Evolutionary conservation across 2,329 filamentous ascomycete species (phyloP).

Genomic region (Zelopaecilomyces penicillatus): DNA sequence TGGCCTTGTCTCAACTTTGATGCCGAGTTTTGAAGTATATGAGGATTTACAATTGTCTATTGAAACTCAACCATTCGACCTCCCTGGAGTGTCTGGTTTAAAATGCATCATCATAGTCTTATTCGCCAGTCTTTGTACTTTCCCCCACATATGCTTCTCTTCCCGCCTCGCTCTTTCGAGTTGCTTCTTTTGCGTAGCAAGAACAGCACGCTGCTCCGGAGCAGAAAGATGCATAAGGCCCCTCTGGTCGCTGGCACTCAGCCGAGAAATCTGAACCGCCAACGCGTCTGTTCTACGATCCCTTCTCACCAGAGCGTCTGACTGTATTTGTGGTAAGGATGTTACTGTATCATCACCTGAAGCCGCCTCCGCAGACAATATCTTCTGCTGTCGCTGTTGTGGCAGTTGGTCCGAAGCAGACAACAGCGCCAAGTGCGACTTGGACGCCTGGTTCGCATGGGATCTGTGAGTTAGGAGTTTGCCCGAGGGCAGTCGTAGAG

Average conservation of each 20-base stretch:
- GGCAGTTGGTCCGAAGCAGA: no score
- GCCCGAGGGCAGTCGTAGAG: conserved; percentile 26
- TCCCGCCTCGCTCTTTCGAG: conserved; percentile 7
- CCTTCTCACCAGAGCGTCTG: no score
- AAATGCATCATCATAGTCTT: conserved; percentile 11
- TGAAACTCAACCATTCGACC: neutral
- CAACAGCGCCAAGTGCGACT: no score
- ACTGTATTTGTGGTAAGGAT: no score
- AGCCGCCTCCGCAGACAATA: no score
- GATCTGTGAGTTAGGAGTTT: conserved; percentile 21
- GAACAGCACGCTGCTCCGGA: conserved; percentile 9
- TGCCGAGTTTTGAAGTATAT: no score
- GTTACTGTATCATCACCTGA: no score
- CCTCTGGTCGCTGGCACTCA: conserved; percentile 7
- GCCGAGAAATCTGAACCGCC: conserved; percentile 5
- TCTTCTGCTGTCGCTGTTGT: no score
- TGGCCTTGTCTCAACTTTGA: neutral
- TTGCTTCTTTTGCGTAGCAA: conserved; percentile 5
- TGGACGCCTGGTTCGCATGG: neutral
- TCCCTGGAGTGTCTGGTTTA: neutral
- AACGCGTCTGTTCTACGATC: neutral
- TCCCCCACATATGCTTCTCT: conserved; percentile 5
- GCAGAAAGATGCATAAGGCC: conserved; percentile 8
- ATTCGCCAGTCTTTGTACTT: conserved; percentile 5
- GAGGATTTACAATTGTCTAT: no score